These are phyloP conservation scores for Teratosphaeria destructans DNA, from an alignment of 2,329 filamentous ascomycete genomes.

Conservation along the genomic window DNA sequence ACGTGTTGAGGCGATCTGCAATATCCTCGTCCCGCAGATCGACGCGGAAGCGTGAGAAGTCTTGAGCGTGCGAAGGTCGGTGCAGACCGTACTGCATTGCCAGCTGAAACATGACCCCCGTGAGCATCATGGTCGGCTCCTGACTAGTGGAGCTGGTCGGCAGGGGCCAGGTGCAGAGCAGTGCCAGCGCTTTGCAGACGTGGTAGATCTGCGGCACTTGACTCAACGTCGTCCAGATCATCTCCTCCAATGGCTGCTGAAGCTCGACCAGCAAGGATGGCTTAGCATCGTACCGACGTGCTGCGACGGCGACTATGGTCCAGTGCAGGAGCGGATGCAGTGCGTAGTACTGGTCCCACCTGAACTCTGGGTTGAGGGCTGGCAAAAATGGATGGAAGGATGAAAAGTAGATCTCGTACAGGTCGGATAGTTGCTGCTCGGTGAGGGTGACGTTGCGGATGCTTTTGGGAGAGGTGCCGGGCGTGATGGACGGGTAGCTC, in stretches of 20 bases:
- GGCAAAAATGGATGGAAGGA: slow-evolving; percentile 70
- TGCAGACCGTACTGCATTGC: slow-evolving; percentile 76
- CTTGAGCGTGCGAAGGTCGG: slow-evolving; percentile 69
- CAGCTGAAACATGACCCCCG: slow-evolving; percentile 78
- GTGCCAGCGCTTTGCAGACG: slow-evolving; percentile 69
- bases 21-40: slow-evolving; percentile 71
- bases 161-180: slow-evolving; percentile 72
- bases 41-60: slow-evolving; percentile 58
- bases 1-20: slow-evolving; percentile 67
- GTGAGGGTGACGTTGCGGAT: slow-evolving; percentile 39
- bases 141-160: slow-evolving; percentile 72
- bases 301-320: slow-evolving; percentile 67
- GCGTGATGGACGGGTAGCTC: slow-evolving; percentile 40
- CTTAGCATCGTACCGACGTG: slow-evolving; percentile 57
- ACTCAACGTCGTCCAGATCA: slow-evolving; percentile 68
- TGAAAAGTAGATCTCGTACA: slow-evolving; percentile 66
- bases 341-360: slow-evolving; percentile 52
- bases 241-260: slow-evolving; percentile 53
- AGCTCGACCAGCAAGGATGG: slow-evolving; percentile 56
- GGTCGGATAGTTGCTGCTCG: slow-evolving; percentile 36
- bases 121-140: slow-evolving; percentile 72
- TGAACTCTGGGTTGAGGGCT: slow-evolving; percentile 53
- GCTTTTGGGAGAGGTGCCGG: slow-evolving; percentile 49
- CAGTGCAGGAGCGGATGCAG: slow-evolving; percentile 78
- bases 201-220: slow-evolving; percentile 70